Base-by-base conservation (phyloP, 768 basidiomycete genomes). In the Phaeotremella fagi region DNA sequence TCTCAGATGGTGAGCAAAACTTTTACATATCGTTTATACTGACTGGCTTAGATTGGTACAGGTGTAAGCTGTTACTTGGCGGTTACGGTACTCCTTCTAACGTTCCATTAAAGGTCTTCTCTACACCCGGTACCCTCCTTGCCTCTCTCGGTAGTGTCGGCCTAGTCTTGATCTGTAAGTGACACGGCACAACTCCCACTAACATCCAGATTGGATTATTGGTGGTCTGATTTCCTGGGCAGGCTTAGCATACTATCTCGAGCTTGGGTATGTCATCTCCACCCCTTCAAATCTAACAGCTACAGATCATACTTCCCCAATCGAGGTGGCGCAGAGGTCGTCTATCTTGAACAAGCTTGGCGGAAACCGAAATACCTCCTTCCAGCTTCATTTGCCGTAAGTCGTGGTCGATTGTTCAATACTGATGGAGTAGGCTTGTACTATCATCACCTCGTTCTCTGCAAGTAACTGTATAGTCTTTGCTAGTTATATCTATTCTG, bases 271-370 rank as follows among this genome's bases (percentile, higher is more conserved):
- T 33, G 31, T 33, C 31, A n/a, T n/a, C 31, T 7, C 31, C 31
- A 33, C 16, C 31, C 16, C 31, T 33, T 33, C n/a, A n/a, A n/a
- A 33, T 16, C 31, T 7, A 33, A 33, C 31, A 33, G 16, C n/a
- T 33, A 16, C 38, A 41, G 38, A 12, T 46, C 65, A 5, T 56
- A 55, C 25, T 59, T 64, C 55, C 65, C 65, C 20, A 54, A 59
- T 14, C 2, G 65, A 22, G 54, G 53, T 12, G 65, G 63, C 11
- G 65, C 54, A 5, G 57, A 61, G 35, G 60, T 61, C 1, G 60
- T 57, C n/a, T 67, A 62, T 31, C 63, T 66, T 4, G 60, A 63
- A 47, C 56, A 60, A 33, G 61, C 54, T 2, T 63, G 41, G 33
- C 35, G 44, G 16, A 54, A 41, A 25, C 57, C 57, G 1, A 48